phyloP scores from a whole-genome alignment of 1,284 basidiomycete genomes.

The Schizophyllum amplum region DNA sequence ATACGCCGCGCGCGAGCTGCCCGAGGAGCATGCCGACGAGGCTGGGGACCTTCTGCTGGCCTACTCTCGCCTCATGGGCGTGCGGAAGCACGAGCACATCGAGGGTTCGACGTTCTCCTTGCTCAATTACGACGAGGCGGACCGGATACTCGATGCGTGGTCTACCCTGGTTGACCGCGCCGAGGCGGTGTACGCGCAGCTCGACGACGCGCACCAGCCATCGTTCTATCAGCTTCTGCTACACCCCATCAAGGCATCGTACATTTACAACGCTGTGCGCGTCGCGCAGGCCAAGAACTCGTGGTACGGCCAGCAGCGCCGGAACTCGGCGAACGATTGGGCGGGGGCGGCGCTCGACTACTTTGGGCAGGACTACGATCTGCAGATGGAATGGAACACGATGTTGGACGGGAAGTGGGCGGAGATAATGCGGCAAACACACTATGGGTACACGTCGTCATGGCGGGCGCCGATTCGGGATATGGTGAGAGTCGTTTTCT shows the following conservation, averaged over 20 bases:
- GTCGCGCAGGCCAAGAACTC: conserved; percentile 5
- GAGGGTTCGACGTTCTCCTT: conserved; percentile 57
- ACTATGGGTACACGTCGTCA: conserved; percentile 1
- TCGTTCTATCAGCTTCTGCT: conserved; percentile 65
- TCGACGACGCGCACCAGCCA: conserved; percentile 37
- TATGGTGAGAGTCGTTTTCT: conserved; percentile 1
- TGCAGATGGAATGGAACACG: conserved; percentile 50
- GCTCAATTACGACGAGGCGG: conserved; percentile 63
- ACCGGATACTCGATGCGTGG: conserved; percentile 45
- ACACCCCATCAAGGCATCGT: conserved; percentile 45
- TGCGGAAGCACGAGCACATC: conserved; percentile 61
- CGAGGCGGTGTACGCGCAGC: conserved; percentile 43
- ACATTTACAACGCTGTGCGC: neutral
- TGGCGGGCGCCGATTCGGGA: conserved; percentile 4
- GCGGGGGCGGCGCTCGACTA: conserved; percentile 3
- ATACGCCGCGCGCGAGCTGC: conserved; percentile 54
- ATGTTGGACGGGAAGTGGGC: conserved; percentile 39
- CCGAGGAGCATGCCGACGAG: conserved; percentile 25
- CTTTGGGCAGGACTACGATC: conserved; percentile 51
- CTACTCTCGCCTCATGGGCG: conserved; percentile 51
- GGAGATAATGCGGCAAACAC: conserved; percentile 7
- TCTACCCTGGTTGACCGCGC: conserved; percentile 39
- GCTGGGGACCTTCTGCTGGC: conserved; percentile 48
- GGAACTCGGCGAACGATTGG: conserved; percentile 7
- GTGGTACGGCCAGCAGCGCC: conserved; percentile 2